phyloP scores from a whole-genome alignment of 345 rosid genomes.

The Excoecaria cochinchinensis region DNA sequence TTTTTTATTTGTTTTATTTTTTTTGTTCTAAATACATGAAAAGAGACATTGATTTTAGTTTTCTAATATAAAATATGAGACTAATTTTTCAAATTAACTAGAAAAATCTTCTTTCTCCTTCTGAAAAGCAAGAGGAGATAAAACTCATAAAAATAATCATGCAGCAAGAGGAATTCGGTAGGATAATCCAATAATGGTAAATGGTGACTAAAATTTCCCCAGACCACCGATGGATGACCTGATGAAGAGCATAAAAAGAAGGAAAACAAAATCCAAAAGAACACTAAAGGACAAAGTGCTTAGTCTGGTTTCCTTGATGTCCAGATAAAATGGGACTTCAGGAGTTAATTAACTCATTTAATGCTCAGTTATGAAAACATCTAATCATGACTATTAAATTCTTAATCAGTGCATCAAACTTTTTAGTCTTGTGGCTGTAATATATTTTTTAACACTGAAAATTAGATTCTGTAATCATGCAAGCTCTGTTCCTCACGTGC shows the following conservation, averaged over 20 bases:
- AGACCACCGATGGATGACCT: too few relatives aligned
- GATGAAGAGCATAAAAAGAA: not conserved
- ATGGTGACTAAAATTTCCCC: too few relatives aligned
- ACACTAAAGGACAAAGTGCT: not conserved
- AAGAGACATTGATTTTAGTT: not conserved
- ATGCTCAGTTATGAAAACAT: too few relatives aligned
- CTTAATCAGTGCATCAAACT: not conserved
- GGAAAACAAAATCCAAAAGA: too few relatives aligned
- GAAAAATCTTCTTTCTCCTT: not conserved
- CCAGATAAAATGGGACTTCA: not conserved
- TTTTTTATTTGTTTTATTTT: too few relatives aligned
- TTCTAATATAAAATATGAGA: not conserved
- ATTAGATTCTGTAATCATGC: not conserved
- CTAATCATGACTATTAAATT: not conserved
- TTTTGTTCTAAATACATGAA: not conserved
- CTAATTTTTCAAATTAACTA: too few relatives aligned
- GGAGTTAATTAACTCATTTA: not conserved
- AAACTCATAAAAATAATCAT: not conserved
- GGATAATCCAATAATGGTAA: not conserved
- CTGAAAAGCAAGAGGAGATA: not conserved
- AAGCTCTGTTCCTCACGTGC: conserved; percentile 51
- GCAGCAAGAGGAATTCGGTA: not conserved
- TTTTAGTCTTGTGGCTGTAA: not conserved
- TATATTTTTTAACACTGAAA: not conserved
- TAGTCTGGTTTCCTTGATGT: not conserved